Percentiles rank a stretch among this genome's conserved stretches.
These are phyloP conservation scores for Tardiomyces blankii DNA, from an alignment of 1,139 yeast genomes.

Conservation along the genomic window DNA sequence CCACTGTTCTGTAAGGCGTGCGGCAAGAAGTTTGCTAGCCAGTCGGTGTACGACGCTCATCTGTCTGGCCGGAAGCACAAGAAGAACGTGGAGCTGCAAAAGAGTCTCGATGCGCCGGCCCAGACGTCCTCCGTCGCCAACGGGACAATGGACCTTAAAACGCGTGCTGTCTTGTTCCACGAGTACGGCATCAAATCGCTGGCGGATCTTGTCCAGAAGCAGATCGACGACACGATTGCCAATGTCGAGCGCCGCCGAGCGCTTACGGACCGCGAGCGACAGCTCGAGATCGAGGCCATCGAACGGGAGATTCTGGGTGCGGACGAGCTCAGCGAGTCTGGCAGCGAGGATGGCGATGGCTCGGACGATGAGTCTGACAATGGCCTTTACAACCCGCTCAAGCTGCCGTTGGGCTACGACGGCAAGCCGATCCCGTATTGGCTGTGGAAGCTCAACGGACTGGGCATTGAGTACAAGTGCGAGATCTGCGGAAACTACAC, in stretches of 20 bases:
- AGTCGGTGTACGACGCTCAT: conserved; percentile 59
- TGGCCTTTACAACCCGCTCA: conserved; percentile 33
- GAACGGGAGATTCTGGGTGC: conserved; percentile 27
- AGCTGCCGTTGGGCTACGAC: conserved; percentile 74
- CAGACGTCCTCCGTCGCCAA: background rate
- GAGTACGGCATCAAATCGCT: conserved; percentile 32
- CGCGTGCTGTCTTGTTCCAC: conserved; percentile 8
- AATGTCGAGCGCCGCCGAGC: conserved; percentile 59
- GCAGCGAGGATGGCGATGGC: conserved; percentile 15
- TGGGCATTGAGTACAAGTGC: conserved; percentile 62
- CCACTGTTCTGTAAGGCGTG: conserved; percentile 50
- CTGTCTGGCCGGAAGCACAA: conserved; percentile 66
- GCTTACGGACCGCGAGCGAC: conserved; percentile 63
- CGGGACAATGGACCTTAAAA: conserved; percentile 2
- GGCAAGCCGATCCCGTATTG: conserved; percentile 91
- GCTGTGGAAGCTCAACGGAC: conserved; percentile 84
- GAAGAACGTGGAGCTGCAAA: background rate
- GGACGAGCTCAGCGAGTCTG: conserved; percentile 14
- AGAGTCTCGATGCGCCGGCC: background rate
- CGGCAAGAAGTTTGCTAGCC: conserved; percentile 50
- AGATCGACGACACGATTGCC: conserved; percentile 39
- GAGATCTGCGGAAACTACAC: conserved; percentile 76
- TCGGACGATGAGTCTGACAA: conserved; percentile 13
- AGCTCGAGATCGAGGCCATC: conserved; percentile 40
- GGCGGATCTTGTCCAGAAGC: conserved; percentile 27